phyloP scores from a whole-genome alignment of 176 grass and related monocot genomes.

The Eleusine indica region DNA sequence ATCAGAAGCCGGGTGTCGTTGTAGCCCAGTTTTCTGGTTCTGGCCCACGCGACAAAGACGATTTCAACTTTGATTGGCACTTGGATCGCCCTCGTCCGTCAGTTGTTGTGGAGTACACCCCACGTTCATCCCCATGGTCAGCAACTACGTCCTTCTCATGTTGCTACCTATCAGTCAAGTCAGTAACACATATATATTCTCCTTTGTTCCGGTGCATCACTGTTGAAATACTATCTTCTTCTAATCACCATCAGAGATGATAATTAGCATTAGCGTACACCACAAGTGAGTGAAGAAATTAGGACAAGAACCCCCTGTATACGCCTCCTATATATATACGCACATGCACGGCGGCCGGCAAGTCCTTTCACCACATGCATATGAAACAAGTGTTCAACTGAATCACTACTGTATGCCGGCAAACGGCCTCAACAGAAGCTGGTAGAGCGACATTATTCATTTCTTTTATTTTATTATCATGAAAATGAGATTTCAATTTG shows the following conservation, averaged over 20 bases:
- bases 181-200: background rate
- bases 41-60: too few relatives aligned
- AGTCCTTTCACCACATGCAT: too few relatives aligned
- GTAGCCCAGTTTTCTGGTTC: too few relatives aligned
- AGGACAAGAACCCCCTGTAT: too few relatives aligned
- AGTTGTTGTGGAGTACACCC: background rate
- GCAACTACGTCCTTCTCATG: background rate
- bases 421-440: slow-evolving; percentile 23
- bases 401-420: background rate
- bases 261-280: too few relatives aligned
- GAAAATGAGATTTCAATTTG: background rate
- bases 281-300: too few relatives aligned
- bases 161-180: background rate
- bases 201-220: too few relatives aligned
- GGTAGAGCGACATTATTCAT: background rate
- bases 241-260: too few relatives aligned
- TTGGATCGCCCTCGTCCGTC: background rate
- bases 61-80: background rate
- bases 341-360: too few relatives aligned
- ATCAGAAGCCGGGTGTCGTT: too few relatives aligned
- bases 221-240: too few relatives aligned
- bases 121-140: background rate
- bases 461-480: background rate
- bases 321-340: too few relatives aligned
- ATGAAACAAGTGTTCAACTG: background rate